These are phyloP conservation scores for Plectosphaerella plurivora DNA, from an alignment of 2,329 filamentous ascomycete genomes.

Conservation along the genomic window DNA sequence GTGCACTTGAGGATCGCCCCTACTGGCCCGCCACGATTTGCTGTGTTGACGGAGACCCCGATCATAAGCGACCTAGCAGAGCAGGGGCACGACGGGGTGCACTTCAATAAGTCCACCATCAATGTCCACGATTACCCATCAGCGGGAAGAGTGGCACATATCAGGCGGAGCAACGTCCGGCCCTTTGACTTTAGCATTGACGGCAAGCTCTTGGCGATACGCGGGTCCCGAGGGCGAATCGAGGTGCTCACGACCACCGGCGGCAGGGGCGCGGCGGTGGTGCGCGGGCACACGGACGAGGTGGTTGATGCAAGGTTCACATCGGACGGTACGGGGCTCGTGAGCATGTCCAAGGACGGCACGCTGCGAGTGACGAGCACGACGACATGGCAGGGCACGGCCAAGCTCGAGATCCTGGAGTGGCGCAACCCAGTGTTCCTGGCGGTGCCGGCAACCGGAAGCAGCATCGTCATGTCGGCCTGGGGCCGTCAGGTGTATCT, in stretches of 20 bases:
- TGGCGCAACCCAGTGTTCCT: conserved; percentile 11
- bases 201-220: conserved; percentile 3
- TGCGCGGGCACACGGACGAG: conserved; percentile 10
- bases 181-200: conserved; percentile 7
- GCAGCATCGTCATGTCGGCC: conserved; percentile 2
- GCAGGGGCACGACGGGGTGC: conserved; percentile 6
- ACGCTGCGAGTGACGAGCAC: conserved; percentile 7
- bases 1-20: conserved; percentile 7
- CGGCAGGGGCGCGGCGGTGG: conserved; percentile 5
- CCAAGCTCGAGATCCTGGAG: conserved; percentile 8
- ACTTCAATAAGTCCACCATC: conserved; percentile 4
- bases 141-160: background rate
- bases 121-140: conserved; percentile 3
- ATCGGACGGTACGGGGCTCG: conserved; percentile 2
- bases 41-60: conserved; percentile 4
- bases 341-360: conserved; percentile 8
- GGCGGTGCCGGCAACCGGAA: background rate
- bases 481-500: conserved; percentile 9
- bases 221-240: conserved; percentile 6
- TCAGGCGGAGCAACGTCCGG: background rate
- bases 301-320: conserved; percentile 11
- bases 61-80: background rate
- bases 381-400: conserved; percentile 1
- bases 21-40: background rate
- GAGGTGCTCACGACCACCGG: conserved; percentile 4